Evolutionary conservation across 225 moss, liverwort and hornwort species (phyloP), one percentile per base, ranked within the genome.

Genomic region (Marchantia paleacea): DNA sequence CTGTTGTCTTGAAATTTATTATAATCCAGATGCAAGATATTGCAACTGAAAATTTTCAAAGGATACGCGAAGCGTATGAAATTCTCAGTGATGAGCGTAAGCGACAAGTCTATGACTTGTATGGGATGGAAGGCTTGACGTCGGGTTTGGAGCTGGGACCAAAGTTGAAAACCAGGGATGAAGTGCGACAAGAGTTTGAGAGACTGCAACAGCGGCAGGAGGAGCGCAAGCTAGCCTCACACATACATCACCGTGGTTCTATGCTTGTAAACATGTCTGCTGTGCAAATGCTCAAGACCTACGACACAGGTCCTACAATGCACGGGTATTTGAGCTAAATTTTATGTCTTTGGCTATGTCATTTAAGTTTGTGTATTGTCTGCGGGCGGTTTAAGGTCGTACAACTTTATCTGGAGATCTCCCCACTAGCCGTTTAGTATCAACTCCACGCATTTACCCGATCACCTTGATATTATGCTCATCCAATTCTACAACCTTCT

Each of bases 111-210:
- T 99, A 99, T 72, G 99, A 99, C 81, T 85, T 99, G 15, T 99
- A 99, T 64, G 99, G 99, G 47, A 92, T 99, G 93, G 95, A 99
- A 77, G 99, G 95, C 50, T 85, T 99, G 87, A 89, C 89, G 18
- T 99, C 99, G 61, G 99, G 99, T 78, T 84, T 99, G 87, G 99
- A 99, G 84, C 87, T 99, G 81, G 99, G 99, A 52, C 95, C 99
- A 75, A 95, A 91, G 88, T 80, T 95, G 78, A 95, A 99, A 86
- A 82, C 94, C 15, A 87, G 95, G 82, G 94, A 94, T 81, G 99
- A 99, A 89, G 91, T 99, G 61, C 88, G 90, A 78, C 91, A 91
- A 71, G 94, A 99, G 85, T 99, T 99, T 86, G 90, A 95, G 82
- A 90, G 99, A 75, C 86, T 95, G 77, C 99, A 95, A 82, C 90